Percentiles rank a stretch among this genome's conserved stretches.
These are phyloP conservation scores for Rhododendron ovatum DNA, from an alignment of 148 eudicot genomes.

Conservation along the genomic window DNA sequence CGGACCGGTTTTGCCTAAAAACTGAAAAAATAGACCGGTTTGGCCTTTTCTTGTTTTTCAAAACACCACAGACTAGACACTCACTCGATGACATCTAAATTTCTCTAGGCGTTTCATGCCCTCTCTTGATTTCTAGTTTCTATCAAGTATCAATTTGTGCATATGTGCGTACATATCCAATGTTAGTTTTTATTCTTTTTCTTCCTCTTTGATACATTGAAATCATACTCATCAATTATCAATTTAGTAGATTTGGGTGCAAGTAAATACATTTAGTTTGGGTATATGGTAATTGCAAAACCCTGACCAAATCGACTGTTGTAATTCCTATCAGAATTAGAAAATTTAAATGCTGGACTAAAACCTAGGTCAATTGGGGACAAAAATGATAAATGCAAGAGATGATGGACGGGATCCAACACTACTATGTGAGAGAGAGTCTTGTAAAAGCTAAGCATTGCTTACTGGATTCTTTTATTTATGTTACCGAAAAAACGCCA, in stretches of 20 bases:
- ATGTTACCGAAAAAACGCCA: no score
- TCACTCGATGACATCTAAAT: not conserved
- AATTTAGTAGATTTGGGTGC: not conserved
- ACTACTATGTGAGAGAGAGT: not conserved
- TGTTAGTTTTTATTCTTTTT: not conserved
- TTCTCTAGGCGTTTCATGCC: not conserved
- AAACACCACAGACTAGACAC: no score
- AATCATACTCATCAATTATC: not conserved
- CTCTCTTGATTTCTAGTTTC: not conserved
- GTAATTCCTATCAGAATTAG: not conserved
- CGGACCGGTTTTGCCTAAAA: no score
- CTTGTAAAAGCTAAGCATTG: not conserved
- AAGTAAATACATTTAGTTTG: not conserved
- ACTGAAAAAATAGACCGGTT: no score
- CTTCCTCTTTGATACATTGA: not conserved
- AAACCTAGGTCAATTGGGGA: not conserved
- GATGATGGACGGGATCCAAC: not conserved
- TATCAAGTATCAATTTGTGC: not conserved
- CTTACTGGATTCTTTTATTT: not conserved
- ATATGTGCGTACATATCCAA: not conserved
- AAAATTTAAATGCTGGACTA: not conserved
- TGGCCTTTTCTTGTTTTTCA: no score
- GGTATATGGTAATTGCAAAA: not conserved
- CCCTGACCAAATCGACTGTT: not conserved
- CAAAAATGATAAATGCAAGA: not conserved